Percentiles rank a stretch among this genome's conserved stretches.
Conservation (phyloP, 2,329 filamentous ascomycete genomes). For the Claviceps sp. region DNA sequence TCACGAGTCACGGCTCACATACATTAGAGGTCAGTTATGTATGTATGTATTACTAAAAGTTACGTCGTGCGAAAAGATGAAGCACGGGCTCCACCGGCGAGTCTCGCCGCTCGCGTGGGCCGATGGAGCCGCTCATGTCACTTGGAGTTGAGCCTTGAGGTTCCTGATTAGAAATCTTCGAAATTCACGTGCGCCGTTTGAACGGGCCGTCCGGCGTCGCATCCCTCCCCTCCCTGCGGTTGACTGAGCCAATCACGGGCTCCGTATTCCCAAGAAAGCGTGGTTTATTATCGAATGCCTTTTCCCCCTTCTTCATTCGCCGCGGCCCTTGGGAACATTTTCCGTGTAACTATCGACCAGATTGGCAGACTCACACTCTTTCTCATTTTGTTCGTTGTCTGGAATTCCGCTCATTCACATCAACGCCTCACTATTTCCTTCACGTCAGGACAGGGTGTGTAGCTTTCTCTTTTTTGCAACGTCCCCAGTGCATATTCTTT, state of each 20-base stretch:
- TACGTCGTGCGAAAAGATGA: not conserved
- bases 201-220: not conserved
- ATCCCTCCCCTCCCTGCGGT: not conserved
- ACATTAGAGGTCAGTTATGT: too few species aligned
- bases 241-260: not conserved
- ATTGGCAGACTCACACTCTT: too few species aligned
- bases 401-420: not conserved
- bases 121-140: conserved; percentile 3
- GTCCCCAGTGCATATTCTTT: not conserved
- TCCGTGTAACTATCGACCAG: too few species aligned
- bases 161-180: too few species aligned
- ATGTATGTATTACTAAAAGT: not conserved
- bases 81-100: conserved; percentile 1
- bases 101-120: not conserved
- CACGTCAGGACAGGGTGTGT: not conserved
- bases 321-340: not conserved
- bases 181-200: not conserved
- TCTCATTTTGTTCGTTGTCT: not conserved
- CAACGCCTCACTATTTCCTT: not conserved
- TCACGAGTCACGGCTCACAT: too few species aligned
- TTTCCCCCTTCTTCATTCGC: conserved; percentile 3
- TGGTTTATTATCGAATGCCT: conserved; percentile 1
- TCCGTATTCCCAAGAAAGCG: not conserved
- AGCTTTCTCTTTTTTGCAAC: not conserved
- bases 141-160: not conserved